phyloP scores from a whole-genome alignment of 164 flowering plant genomes.

The Kalanchoe fedtschenkoi region DNA sequence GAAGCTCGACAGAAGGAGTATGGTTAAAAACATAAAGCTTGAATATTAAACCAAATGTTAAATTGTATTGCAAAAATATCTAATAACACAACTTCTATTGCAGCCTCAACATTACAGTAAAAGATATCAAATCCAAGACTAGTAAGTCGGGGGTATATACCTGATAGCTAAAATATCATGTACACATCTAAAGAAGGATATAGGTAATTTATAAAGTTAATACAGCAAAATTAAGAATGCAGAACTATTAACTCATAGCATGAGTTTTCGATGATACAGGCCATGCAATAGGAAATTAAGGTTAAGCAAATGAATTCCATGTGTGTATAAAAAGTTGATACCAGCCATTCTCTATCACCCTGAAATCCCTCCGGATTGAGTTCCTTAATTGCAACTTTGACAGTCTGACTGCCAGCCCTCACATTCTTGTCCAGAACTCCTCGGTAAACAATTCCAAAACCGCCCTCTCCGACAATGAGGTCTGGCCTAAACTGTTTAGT shows the following conservation, averaged over 20 bases:
- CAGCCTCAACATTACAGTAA: too few relatives aligned
- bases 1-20: not conserved
- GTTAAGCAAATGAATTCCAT: too few relatives aligned
- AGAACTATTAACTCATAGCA: not conserved
- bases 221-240: not conserved
- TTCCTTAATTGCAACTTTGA: constrained; percentile 95
- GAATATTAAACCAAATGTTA: not conserved
- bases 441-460: constrained; percentile 93
- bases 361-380: constrained; percentile 96
- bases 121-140: too few relatives aligned
- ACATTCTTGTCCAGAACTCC: constrained; percentile 98
- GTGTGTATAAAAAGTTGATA: constrained; percentile 8
- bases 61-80: not conserved
- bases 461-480: constrained; percentile 92
- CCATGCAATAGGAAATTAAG: too few relatives aligned
- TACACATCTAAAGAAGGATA: too few relatives aligned
- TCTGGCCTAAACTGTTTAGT: constrained; percentile 84
- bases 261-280: too few relatives aligned
- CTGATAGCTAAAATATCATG: too few relatives aligned
- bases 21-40: not conserved
- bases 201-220: not conserved
- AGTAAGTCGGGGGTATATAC: too few relatives aligned
- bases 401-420: constrained; percentile 87
- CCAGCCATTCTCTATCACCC: constrained; percentile 98
- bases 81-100: too few relatives aligned